Conservation (phyloP, 2,329 filamentous ascomycete genomes). For the Xylaria digitata region DNA sequence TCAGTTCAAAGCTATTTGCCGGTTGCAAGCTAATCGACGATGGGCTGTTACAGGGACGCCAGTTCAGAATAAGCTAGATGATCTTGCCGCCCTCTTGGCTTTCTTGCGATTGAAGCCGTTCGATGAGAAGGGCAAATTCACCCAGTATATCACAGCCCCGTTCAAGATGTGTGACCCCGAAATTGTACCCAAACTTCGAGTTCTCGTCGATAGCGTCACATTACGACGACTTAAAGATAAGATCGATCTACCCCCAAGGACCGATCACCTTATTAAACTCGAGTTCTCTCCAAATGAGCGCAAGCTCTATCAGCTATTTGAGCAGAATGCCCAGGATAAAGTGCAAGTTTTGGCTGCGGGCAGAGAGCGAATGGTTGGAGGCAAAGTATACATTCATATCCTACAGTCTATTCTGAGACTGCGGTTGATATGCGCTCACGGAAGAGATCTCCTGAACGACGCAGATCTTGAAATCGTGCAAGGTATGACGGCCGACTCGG, state of each 20-base stretch:
- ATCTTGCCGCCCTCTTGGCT: constrained; percentile 85
- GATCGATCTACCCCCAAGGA: constrained; percentile 81
- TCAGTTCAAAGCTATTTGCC: constrained; percentile 86
- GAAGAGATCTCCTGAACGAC: constrained; percentile 87
- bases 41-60: constrained; percentile 99
- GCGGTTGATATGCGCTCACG: constrained; percentile 90
- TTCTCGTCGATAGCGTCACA: constrained; percentile 94
- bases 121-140: constrained; percentile 79
- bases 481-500: constrained; percentile 83
- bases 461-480: constrained; percentile 84
- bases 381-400: constrained; percentile 93
- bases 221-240: constrained; percentile 91
- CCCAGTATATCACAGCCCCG: constrained; percentile 81
- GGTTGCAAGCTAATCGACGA: constrained; percentile 80
- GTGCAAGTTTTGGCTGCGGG: constrained; percentile 77
- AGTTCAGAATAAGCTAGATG: constrained; percentile 92
- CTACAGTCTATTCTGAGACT: constrained; percentile 90
- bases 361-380: constrained; percentile 75
- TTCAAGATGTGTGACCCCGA: constrained; percentile 89
- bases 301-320: constrained; percentile 85
- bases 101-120: constrained; percentile 90
- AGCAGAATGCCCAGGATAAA: constrained; percentile 81
- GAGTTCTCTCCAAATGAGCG: constrained; percentile 81
- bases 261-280: constrained; percentile 78
- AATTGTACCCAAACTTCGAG: constrained; percentile 84